Evolutionary conservation across 2,329 filamentous ascomycete genomes (phyloP).

Genomic region (Penicillium sp.): DNA sequence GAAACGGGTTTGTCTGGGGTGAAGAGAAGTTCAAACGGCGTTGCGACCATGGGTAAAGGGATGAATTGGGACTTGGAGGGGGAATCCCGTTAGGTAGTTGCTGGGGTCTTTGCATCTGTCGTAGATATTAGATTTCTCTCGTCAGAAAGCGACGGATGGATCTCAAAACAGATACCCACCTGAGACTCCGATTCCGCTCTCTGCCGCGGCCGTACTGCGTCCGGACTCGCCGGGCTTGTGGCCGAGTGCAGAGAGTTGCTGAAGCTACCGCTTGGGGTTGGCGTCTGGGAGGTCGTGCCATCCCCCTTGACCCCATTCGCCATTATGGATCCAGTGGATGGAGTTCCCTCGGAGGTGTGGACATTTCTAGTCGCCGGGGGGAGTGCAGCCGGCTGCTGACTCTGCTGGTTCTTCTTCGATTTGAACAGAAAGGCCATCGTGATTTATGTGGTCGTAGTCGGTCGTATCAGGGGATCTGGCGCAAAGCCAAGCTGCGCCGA

Average conservation of each 20-base stretch:
- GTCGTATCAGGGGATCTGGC: slow-evolving; percentile 24
- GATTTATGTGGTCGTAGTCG: slow-evolving; percentile 25
- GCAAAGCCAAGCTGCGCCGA: slow-evolving; percentile 12
- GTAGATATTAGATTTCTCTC: not conserved
- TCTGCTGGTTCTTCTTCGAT: slow-evolving; percentile 64
- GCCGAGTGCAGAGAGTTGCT: slow-evolving; percentile 61
- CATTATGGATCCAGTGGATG: slow-evolving; percentile 34
- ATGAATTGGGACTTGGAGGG: slow-evolving; percentile 56
- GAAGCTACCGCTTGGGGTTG: slow-evolving; percentile 66
- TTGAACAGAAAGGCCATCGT: slow-evolving; percentile 76
- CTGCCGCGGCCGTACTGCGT: slow-evolving; percentile 52
- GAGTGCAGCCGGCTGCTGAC: slow-evolving; percentile 36
- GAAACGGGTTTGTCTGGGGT: slow-evolving; percentile 76
- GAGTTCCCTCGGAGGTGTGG: slow-evolving; percentile 47
- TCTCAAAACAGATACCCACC: slow-evolving; percentile 33
- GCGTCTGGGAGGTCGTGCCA: slow-evolving; percentile 43
- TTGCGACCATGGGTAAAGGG: slow-evolving; percentile 93
- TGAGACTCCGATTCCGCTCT: slow-evolving; percentile 49
- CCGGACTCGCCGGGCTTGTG: slow-evolving; percentile 55
- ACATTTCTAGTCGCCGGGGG: slow-evolving; percentile 50
- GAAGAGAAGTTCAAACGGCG: slow-evolving; percentile 77
- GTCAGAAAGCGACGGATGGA: not conserved
- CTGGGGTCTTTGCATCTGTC: slow-evolving; percentile 28
- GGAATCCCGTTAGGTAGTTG: slow-evolving; percentile 50
- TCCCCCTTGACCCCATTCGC: slow-evolving; percentile 41